Conservation (phyloP, 371 early-diverging fungal genomes). For the Mucor plumbeus region DNA sequence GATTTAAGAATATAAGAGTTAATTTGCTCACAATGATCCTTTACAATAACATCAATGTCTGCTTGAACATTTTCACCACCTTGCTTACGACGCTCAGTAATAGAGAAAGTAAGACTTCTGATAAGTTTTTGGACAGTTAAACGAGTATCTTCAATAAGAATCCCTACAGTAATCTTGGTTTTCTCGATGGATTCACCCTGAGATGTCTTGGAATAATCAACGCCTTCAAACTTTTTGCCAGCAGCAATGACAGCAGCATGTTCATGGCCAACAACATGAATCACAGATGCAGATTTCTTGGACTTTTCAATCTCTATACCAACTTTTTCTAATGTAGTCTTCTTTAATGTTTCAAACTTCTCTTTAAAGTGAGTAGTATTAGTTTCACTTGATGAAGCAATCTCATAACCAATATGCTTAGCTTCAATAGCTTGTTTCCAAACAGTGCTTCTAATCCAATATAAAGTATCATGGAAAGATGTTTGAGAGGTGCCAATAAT, state of each 20-base stretch:
- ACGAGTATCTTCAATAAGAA: slow-evolving; percentile 33
- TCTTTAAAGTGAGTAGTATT: slow-evolving; percentile 13
- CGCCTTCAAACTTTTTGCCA: slow-evolving; percentile 35
- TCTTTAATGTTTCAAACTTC: slow-evolving; percentile 15
- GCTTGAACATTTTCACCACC: slow-evolving; percentile 35
- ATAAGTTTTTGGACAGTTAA: slow-evolving; percentile 24
- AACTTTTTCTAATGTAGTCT: slow-evolving; percentile 19
- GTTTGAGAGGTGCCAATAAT: slow-evolving; percentile 36
- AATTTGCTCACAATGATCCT: slow-evolving; percentile 29
- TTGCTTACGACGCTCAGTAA: slow-evolving; percentile 36
- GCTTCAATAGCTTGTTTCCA: slow-evolving; percentile 31
- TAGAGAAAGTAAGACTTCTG: slow-evolving; percentile 18
- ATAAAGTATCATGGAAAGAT: slow-evolving; percentile 31
- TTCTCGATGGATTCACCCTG: slow-evolving; percentile 27
- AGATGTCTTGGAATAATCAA: slow-evolving; percentile 26
- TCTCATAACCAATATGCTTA: slow-evolving; percentile 27
- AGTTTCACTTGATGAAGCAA: slow-evolving; percentile 19
- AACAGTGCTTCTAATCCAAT: slow-evolving; percentile 31
- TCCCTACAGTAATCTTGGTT: slow-evolving; percentile 29
- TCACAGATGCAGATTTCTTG: slow-evolving; percentile 23
- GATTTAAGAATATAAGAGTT: slow-evolving; percentile 17
- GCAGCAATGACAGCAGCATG: slow-evolving; percentile 25
- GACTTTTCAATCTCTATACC: slow-evolving; percentile 21
- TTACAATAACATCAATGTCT: slow-evolving; percentile 35
- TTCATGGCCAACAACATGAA: slow-evolving; percentile 18